Evolutionary conservation across 495 filamentous ascomycete genomes (phyloP), one percentile per base, ranked within the genome.

Genomic region (Aspergillus campestris): DNA sequence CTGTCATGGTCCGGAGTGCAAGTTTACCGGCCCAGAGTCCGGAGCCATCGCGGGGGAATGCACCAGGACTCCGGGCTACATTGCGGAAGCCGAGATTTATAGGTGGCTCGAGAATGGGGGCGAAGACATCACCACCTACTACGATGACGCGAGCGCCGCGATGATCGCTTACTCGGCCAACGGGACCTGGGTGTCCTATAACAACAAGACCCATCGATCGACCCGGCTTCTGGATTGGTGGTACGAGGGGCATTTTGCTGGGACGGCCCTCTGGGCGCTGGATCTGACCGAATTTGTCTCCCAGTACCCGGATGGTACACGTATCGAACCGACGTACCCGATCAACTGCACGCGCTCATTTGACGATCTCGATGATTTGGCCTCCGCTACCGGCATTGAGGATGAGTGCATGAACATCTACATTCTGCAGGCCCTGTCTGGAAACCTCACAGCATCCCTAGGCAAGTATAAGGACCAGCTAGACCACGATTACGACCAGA

Each of bases 141-240:
- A 51, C 34, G 51, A 58, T 34, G 12, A 33, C 1, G 41, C 12
- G 7, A 55, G 35, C 24, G 49, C 61, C 43, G 66, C 61, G 7
- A 52, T 72, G 44, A 66, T 74, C 11, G 8, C 74, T 1, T 58
- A 73, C 3, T 75, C 69, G 41, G 52, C 69, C 40, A 41, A 58
- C n/a, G 66, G 57, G 7, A 49, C 71, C 7, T 73, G 65, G 66
- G 67, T 72, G 1, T 52, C 58, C 0, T 75, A 63, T 42, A 73
- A 74, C 70, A 48, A 47, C 35, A 31, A 52, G 27, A 35, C 33
- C 8, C 66, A 35, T 34, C 66, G 64, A 49, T 12, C 10, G 0
- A 12, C 7, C 0, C 59, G 59, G 5, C n/a, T n/a, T n/a, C n/a
- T n/a, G n/a, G 31, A 37, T 1, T 18, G 32, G 0, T 29, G 48